phyloP scores from a whole-genome alignment of 2,329 filamentous ascomycete species.

The Talaromyces sp. region DNA sequence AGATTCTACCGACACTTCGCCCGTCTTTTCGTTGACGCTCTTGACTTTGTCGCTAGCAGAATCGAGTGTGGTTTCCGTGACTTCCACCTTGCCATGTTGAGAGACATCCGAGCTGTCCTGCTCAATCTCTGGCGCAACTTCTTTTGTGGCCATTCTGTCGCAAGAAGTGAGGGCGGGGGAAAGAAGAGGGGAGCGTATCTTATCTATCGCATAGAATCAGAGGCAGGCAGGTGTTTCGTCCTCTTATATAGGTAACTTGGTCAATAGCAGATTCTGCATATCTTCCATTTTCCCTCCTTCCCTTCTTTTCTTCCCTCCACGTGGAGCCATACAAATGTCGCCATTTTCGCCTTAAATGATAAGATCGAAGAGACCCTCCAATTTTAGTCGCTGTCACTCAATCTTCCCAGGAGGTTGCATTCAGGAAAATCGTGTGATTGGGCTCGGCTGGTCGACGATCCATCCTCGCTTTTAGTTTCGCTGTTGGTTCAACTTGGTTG shows the following conservation, averaged over 20 bases:
- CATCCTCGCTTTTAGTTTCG: not conserved
- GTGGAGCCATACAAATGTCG: constrained; percentile 1
- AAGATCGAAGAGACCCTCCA: not conserved
- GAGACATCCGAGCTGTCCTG: not conserved
- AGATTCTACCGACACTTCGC: not conserved
- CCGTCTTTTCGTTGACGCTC: constrained; percentile 10
- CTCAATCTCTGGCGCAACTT: not conserved
- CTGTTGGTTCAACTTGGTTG: too few relatives aligned
- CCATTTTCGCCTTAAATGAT: not conserved
- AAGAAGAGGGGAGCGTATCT: not conserved
- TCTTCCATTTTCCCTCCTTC: not conserved
- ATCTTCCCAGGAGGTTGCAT: not conserved
- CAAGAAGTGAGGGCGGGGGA: not conserved
- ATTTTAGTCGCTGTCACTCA: not conserved
- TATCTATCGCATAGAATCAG: not conserved
- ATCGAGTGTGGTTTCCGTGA: not conserved
- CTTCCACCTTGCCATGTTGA: not conserved
- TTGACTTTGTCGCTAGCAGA: not conserved
- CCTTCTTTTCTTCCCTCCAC: not conserved
- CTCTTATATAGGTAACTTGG: not conserved
- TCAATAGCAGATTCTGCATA: not conserved
- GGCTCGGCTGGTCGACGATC: constrained; percentile 4
- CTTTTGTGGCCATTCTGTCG: not conserved
- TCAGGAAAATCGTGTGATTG: not conserved
- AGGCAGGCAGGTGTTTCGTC: not conserved